Conservation (phyloP, 257 asterid species). For the Capsicum rhomboideum region DNA sequence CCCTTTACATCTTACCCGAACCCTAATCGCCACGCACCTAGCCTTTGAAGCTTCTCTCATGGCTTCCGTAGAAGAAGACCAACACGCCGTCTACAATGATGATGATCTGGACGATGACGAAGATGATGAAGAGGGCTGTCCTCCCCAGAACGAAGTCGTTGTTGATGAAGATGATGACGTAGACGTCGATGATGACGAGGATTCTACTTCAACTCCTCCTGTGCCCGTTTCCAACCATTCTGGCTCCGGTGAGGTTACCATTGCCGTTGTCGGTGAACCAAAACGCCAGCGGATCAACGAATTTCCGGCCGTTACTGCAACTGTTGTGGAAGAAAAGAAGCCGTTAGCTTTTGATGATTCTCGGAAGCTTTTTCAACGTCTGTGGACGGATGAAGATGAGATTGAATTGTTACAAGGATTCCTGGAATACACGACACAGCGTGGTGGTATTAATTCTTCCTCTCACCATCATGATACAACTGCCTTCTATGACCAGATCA, state of each 20-base stretch:
- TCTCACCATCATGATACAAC: constrained; percentile 78
- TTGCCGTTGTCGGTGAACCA: constrained; percentile 42
- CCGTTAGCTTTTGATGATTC: constrained; percentile 53
- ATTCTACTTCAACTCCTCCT: constrained; percentile 50
- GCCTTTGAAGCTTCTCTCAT: neutral
- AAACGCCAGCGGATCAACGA: constrained; percentile 19
- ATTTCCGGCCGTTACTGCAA: neutral
- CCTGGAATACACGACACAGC: constrained; percentile 72
- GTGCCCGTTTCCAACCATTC: neutral
- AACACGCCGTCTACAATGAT: constrained; percentile 5
- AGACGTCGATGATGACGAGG: constrained; percentile 45
- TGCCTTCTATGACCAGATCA: constrained; percentile 89
- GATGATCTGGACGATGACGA: neutral
- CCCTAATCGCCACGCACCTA: neutral
- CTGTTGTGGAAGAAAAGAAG: constrained; percentile 26
- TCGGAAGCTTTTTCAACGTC: constrained; percentile 81
- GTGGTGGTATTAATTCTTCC: constrained; percentile 52
- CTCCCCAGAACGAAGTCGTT: neutral
- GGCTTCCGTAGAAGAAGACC: constrained; percentile 14
- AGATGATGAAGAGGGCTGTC: neutral
- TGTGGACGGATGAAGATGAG: constrained; percentile 96
- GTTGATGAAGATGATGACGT: constrained; percentile 23
- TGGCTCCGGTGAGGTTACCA: constrained; percentile 37
- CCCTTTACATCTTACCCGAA: neutral
- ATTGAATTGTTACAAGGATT: constrained; percentile 86